A percentile compares a stretch with the other conserved stretches of the same genome.
phyloP scores from a whole-genome alignment of 1,284 basidiomycete species.

The Leccinum fallax region DNA sequence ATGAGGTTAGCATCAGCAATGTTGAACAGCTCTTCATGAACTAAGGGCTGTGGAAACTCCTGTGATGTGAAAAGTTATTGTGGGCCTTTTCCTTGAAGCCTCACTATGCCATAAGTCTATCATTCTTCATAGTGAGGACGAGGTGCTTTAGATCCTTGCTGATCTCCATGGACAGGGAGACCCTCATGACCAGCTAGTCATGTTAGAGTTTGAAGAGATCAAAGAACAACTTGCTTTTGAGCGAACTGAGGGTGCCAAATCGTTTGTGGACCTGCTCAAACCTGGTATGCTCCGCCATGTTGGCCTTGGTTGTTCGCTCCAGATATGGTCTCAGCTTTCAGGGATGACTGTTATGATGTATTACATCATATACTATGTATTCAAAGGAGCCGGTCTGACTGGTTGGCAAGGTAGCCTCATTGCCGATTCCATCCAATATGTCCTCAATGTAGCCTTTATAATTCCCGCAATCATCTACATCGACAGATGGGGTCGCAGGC shows the following conservation, averaged over 20 bases:
- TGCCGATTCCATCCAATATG: slow-evolving; percentile 78
- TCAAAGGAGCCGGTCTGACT: slow-evolving; percentile 74
- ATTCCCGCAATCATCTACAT: slow-evolving; percentile 77
- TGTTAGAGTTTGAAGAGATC: slow-evolving; percentile 81
- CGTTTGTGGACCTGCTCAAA: slow-evolving; percentile 68
- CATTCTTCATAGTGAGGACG: slow-evolving; percentile 50
- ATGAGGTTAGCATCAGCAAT: background rate
- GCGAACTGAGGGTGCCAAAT: slow-evolving; percentile 69
- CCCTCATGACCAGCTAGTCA: slow-evolving; percentile 62
- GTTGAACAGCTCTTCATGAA: background rate
- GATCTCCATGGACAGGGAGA: slow-evolving; percentile 80
- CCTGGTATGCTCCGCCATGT: slow-evolving; percentile 60
- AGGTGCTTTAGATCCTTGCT: slow-evolving; percentile 77
- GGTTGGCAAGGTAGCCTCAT: slow-evolving; percentile 72
- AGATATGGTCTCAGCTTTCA: slow-evolving; percentile 67
- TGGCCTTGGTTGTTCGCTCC: slow-evolving; percentile 55
- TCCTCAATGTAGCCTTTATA: slow-evolving; percentile 73
- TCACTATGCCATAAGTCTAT: background rate
- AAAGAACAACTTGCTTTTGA: slow-evolving; percentile 74
- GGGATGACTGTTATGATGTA: slow-evolving; percentile 83
- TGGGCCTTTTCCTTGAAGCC: background rate
- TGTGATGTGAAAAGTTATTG: background rate
- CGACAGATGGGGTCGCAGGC: slow-evolving; percentile 79
- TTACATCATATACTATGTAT: slow-evolving; percentile 72
- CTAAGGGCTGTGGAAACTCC: background rate